phyloP scores from a whole-genome alignment of 1,284 basidiomycete genomes.

The Golubevia pallescens region DNA sequence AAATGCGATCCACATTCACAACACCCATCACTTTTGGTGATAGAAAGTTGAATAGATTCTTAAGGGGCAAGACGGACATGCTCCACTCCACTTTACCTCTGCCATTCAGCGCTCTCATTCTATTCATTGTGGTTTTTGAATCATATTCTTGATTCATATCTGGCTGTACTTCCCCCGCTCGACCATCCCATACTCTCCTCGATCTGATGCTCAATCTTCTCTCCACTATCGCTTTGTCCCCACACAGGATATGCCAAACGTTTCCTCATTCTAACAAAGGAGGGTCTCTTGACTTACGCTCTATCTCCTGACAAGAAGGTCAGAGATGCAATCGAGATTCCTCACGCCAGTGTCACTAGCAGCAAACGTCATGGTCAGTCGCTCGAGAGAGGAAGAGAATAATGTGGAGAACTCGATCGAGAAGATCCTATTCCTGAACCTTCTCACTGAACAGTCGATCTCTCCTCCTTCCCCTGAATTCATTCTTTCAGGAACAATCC shows the following conservation, averaged over 20 bases:
- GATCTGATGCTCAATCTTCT: neutral
- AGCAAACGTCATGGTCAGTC: constrained; percentile 42
- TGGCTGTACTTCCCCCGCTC: too few species aligned
- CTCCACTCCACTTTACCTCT: too few species aligned
- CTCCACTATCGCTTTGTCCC: neutral
- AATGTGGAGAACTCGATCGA: neutral
- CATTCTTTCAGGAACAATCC: constrained; percentile 51
- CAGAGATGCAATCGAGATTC: constrained; percentile 57
- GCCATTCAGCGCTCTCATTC: too few species aligned
- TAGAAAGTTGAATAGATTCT: too few species aligned
- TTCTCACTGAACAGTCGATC: neutral
- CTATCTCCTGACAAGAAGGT: constrained; percentile 44
- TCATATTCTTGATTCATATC: too few species aligned
- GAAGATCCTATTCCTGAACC: too few species aligned
- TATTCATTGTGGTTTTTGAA: too few species aligned
- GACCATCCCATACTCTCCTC: too few species aligned
- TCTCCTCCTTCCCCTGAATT: too few species aligned
- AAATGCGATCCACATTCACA: too few species aligned
- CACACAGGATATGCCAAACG: constrained; percentile 56
- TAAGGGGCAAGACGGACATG: too few species aligned
- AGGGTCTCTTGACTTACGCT: constrained; percentile 55
- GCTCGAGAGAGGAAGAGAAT: neutral
- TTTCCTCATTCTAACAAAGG: constrained; percentile 49
- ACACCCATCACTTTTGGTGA: too few species aligned
- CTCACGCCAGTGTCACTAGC: constrained; percentile 55